These are phyloP conservation scores for Annulohypoxylon truncatum DNA, from an alignment of 2,329 filamentous ascomycete species.

Conservation along the genomic window DNA sequence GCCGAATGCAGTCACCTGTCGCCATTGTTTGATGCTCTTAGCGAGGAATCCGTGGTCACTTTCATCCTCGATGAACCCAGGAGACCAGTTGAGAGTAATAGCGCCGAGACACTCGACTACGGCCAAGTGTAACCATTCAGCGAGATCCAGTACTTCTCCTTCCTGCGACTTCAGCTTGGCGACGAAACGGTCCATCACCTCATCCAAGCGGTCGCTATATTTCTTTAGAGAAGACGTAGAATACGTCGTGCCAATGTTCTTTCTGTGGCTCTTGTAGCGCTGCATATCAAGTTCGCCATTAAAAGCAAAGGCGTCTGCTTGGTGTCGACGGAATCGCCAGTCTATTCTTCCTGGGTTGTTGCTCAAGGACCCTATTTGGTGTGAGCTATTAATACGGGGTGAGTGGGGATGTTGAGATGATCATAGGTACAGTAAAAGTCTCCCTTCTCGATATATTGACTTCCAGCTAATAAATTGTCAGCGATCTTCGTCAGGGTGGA, in stretches of 20 bases:
- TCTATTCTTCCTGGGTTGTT: slow-evolving; percentile 54
- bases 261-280: slow-evolving; percentile 25
- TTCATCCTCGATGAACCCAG: slow-evolving; percentile 20
- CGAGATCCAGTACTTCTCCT: slow-evolving; percentile 14
- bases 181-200: slow-evolving; percentile 24
- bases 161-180: slow-evolving; percentile 22
- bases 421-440: slow-evolving; percentile 65
- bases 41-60: slow-evolving; percentile 16
- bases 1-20: slow-evolving; percentile 18
- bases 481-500: neutral
- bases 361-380: slow-evolving; percentile 60
- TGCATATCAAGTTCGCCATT: slow-evolving; percentile 29
- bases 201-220: slow-evolving; percentile 16
- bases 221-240: slow-evolving; percentile 26
- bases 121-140: slow-evolving; percentile 20
- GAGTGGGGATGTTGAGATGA: neutral
- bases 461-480: slow-evolving; percentile 52
- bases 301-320: slow-evolving; percentile 23
- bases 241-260: slow-evolving; percentile 22
- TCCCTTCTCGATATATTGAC: slow-evolving; percentile 62
- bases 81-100: slow-evolving; percentile 27
- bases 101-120: slow-evolving; percentile 25
- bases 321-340: slow-evolving; percentile 46
- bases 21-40: slow-evolving; percentile 18
- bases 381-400: neutral